phyloP scores from a whole-genome alignment of 2,329 filamentous ascomycete species.

The Fusarium sp. region DNA sequence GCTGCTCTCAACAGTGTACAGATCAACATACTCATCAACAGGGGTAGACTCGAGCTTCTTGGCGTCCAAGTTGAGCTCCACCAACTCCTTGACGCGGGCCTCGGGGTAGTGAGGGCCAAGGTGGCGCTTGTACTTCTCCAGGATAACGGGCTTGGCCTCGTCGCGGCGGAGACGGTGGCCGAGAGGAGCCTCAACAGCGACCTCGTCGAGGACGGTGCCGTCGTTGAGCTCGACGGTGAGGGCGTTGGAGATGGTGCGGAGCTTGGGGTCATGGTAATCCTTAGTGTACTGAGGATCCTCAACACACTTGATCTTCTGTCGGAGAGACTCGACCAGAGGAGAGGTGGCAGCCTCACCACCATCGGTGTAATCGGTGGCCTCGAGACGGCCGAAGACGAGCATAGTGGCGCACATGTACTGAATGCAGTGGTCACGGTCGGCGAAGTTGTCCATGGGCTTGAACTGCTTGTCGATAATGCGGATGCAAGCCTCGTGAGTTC shows the following conservation, averaged over 20 bases:
- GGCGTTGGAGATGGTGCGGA: conserved; percentile 97
- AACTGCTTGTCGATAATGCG: conserved; percentile 99
- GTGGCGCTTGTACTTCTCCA: conserved; percentile 96
- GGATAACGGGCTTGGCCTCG: conserved; percentile 97
- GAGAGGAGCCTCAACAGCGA: conserved; percentile 92
- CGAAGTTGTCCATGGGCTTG: conserved; percentile 99
- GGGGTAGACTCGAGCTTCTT: conserved; percentile 83
- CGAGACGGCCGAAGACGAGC: conserved; percentile 94
- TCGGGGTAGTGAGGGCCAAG: conserved; percentile 85
- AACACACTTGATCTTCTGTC: conserved; percentile 94
- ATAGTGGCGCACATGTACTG: conserved; percentile 99
- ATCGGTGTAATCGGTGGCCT: conserved; percentile 93
- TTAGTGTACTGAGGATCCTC: conserved; percentile 95
- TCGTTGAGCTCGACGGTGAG: conserved; percentile 95
- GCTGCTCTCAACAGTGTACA: conserved; percentile 76
- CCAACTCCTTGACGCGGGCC: conserved; percentile 82
- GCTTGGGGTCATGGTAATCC: conserved; percentile 94
- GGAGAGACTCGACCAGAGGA: conserved; percentile 88
- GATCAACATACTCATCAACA: conserved; percentile 93
- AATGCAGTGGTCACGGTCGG: conserved; percentile 98
- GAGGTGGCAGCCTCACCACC: conserved; percentile 92
- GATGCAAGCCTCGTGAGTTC: conserved; percentile 97
- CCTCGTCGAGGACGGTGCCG: conserved; percentile 90
- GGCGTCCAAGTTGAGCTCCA: conserved; percentile 81
- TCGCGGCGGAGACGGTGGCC: conserved; percentile 92